Conservation (phyloP, 495 filamentous ascomycete species). For the Penicillium canariense region DNA sequence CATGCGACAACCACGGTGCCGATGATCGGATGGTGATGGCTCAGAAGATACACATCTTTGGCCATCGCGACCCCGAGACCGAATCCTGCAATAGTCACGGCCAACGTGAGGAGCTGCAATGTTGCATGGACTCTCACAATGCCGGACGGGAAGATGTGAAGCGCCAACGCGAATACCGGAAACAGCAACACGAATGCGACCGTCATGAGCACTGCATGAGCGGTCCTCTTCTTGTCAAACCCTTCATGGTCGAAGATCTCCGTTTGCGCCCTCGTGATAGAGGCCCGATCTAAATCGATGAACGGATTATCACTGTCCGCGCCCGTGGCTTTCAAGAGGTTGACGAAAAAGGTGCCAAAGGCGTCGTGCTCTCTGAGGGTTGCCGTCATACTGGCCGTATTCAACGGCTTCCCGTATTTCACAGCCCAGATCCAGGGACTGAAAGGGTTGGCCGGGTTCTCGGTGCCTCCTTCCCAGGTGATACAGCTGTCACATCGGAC, state of each 20-base stretch:
- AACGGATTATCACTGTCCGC: constrained; percentile 61
- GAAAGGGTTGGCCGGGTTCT: constrained; percentile 39
- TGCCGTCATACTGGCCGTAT: constrained; percentile 47
- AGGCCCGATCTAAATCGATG: constrained; percentile 5
- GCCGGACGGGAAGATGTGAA: constrained; percentile 36
- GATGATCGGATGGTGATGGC: constrained; percentile 46
- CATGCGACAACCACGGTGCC: constrained; percentile 58
- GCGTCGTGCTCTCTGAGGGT: constrained; percentile 58
- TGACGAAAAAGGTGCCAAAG: constrained; percentile 11
- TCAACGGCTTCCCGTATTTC: constrained; percentile 55
- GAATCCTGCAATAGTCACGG: constrained; percentile 57
- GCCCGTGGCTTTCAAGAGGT: constrained; percentile 21
- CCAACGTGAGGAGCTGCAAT: constrained; percentile 56
- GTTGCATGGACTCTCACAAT: constrained; percentile 50
- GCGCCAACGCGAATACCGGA: constrained; percentile 50
- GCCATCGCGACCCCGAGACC: constrained; percentile 57
- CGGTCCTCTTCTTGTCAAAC: constrained; percentile 28
- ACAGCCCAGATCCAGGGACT: constrained; percentile 67
- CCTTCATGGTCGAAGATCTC: constrained; percentile 4
- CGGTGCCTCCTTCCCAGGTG: constrained; percentile 51
- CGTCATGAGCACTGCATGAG: constrained; percentile 46
- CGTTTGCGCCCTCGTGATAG: background rate
- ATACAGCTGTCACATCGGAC: constrained; percentile 58
- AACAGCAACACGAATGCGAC: constrained; percentile 47
- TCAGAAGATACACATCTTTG: constrained; percentile 19